Evolutionary conservation across 768 basidiomycete genomes (phyloP).

Genomic region (Naganishia antarctica): DNA sequence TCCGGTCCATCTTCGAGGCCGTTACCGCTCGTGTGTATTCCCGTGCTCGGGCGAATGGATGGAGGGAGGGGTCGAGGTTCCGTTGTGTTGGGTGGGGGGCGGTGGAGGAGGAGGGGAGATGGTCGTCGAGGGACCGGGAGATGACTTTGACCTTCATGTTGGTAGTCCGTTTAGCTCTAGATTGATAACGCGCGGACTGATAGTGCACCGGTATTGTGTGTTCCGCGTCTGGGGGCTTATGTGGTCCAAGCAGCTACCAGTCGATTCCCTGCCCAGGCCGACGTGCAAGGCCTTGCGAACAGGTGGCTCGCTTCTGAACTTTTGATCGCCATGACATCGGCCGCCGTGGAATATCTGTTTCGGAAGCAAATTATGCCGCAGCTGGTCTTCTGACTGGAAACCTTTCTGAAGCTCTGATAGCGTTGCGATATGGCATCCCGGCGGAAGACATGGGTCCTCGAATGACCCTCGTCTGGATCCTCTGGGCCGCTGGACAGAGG

Average conservation of each 20-base stretch:
- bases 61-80: slow-evolving; percentile 90
- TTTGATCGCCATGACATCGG: not conserved
- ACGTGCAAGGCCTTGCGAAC: not conserved
- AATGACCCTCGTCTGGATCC: no score
- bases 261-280: not conserved
- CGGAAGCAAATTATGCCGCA: slow-evolving; percentile 2
- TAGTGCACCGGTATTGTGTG: no score
- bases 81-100: slow-evolving; percentile 64
- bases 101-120: slow-evolving; percentile 46
- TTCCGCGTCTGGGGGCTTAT: no score
- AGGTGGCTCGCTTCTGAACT: not conserved
- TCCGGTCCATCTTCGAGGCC: slow-evolving; percentile 91
- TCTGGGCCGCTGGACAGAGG: no score
- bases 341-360: not conserved
- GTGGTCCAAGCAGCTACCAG: no score
- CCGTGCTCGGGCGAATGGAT: slow-evolving; percentile 86
- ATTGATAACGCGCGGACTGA: no score
- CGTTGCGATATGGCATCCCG: no score
- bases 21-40: slow-evolving; percentile 91
- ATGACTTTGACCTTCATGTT: slow-evolving; percentile 48
- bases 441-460: no score
- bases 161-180: not conserved
- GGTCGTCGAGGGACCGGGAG: slow-evolving; percentile 47
- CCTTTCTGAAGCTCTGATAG: not conserved
- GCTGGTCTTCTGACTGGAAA: not conserved